Evolutionary conservation across 2,329 filamentous ascomycete genomes (phyloP).

Genomic region (Falciphora oryzae): DNA sequence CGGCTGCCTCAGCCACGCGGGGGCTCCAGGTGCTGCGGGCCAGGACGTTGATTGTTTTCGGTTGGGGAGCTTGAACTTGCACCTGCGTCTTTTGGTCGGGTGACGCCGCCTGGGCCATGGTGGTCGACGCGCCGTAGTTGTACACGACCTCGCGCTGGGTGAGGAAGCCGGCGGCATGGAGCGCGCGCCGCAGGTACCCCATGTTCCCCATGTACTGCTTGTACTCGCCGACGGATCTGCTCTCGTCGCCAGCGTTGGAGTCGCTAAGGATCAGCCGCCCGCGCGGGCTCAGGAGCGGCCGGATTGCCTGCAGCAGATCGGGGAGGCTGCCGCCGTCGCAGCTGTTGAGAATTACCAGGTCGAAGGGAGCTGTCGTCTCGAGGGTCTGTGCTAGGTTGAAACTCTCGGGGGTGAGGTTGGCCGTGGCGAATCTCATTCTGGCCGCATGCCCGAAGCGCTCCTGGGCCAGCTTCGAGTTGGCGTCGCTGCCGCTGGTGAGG

Average conservation of each 20-base stretch:
- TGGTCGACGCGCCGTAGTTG: background rate
- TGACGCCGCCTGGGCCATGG: background rate
- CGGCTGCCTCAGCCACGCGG: background rate
- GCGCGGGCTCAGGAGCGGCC: background rate
- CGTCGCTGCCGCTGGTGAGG: background rate
- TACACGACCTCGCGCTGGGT: background rate
- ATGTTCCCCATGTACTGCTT: background rate
- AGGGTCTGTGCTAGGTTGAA: background rate
- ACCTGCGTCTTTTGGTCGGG: too few species aligned
- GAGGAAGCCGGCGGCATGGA: background rate
- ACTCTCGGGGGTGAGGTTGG: background rate
- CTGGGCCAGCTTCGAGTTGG: background rate
- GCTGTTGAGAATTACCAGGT: slow-evolving; percentile 1
- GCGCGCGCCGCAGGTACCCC: background rate
- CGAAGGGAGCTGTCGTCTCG: background rate
- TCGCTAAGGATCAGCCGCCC: background rate
- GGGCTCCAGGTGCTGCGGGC: slow-evolving; percentile 2
- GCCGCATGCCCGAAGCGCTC: background rate
- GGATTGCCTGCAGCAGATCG: background rate
- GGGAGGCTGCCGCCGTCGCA: background rate
- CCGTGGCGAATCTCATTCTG: background rate
- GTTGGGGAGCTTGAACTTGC: background rate
- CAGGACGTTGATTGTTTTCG: slow-evolving; percentile 1
- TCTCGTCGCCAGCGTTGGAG: too few species aligned
- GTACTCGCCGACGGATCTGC: background rate